Evolutionary conservation across 768 basidiomycete genomes (phyloP), one percentile per base, ranked within the genome.

Genomic region (Daedaleopsis nitida): DNA sequence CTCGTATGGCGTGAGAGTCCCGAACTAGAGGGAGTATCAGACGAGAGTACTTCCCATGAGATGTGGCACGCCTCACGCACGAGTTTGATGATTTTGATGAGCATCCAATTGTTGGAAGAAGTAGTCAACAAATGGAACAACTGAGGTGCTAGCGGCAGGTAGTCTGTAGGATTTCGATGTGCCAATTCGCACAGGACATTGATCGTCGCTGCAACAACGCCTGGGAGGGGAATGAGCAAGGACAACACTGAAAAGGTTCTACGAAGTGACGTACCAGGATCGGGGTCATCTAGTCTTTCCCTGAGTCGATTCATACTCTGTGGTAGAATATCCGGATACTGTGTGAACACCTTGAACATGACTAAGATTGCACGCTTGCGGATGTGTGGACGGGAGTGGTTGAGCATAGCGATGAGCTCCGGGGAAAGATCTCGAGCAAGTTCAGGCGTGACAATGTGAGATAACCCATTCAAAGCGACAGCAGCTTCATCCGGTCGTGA

Each of bases 81-180:
- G 73, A 98, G 75, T 76, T 99, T 99, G 72, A 98, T 88, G 56
- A 98, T 89, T 76, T 99, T 99, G 74, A 99, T 99, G 60, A 99
- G 83, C 93, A 98, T 96, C 97, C 97, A 99, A 68, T 99, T 99
- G 74, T 99, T 98, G 11, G 92, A 90, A 12, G 94, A 94, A 2
- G 89, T 94, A 0, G 94, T 97, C 60, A 99, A 78, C 12, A 98
- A 82, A 68, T 92, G 93, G 74, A 98, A 99, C 56, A 98, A 74
- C 67, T 92, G 91, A 11, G 97, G 97, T 2, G 96, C 97, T 43
- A 99, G 76, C 4, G 87, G 80, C 9, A 99, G 80, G 70, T 94
- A 95, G 61, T 91, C 90, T 60, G 78, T 76, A 9, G 96, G 94
- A 63, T 88, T 87, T 48, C 83, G 80, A 59, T 92, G 84, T 13